Evolutionary conservation across 2,329 filamentous ascomycete genomes (phyloP), one percentile per base, ranked within the genome.

Genomic region (Fusarium subglutinans): DNA sequence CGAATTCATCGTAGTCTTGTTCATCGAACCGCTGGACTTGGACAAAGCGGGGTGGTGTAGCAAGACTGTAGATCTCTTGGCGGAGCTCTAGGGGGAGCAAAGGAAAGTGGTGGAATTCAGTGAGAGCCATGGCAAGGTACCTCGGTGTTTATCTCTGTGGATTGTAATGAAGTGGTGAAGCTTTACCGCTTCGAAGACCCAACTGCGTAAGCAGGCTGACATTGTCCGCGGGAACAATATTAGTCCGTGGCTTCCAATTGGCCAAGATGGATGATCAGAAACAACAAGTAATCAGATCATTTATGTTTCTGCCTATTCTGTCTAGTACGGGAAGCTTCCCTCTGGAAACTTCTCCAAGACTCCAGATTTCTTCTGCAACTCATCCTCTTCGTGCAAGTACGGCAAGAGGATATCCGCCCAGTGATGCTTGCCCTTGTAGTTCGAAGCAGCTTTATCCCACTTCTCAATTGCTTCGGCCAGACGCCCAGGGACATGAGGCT

Each of bases 401-500:
- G 74, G 70, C 15, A 76, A 26, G 6, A 76, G 26, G 6, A 76
- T 65, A 18, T 45, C 47, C 1, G 63, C 57, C 74, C 73, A 76
- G 10, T 76, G 68, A 13, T 76, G 73, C 2, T 69, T 76, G 0
- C 74, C 73, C 17, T 76, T 76, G 8, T 76, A 76, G 0, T 43
- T 30, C 0, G 74, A 75, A 0, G 63, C 58, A 1, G 56, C 44
- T 5, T 76, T 70, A 33, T 76, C 74, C 70, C 73, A 76, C 3
- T 73, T 64, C 18, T 72, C 71, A 30, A 76, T 76, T 0, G 73
- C 70, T 6, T 76, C 73, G 0, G 68, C 70, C 3, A 76, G 8
- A 2, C 74, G 35, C 0, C 74, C 74, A 2, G 74, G 73, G 17
- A 76, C 61, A 50, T 76, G 67, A 0, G 73, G 74, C 6, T 76